phyloP scores from a whole-genome alignment of 2,329 filamentous ascomycete genomes.

The Paraconiothyrium brasiliense region DNA sequence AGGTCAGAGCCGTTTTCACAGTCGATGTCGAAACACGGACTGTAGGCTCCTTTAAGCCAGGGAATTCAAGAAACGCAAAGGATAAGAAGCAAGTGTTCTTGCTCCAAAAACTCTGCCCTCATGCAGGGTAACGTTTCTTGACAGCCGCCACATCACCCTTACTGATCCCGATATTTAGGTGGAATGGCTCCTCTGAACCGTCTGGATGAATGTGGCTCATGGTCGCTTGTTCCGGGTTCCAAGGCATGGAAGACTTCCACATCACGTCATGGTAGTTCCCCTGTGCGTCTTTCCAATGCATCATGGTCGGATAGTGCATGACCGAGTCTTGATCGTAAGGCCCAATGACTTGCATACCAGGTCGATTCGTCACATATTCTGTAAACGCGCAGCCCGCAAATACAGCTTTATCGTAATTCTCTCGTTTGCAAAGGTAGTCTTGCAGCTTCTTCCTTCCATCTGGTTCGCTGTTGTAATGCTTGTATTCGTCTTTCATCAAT shows the following conservation, averaged over 20 bases:
- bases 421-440: neutral
- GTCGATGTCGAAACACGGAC: too few species aligned
- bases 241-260: too few species aligned
- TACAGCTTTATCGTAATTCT: neutral
- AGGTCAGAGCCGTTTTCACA: too few species aligned
- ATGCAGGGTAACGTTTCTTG: neutral
- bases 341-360: neutral
- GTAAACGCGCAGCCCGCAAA: neutral
- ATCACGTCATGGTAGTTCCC: too few species aligned
- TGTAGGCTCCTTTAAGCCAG: too few species aligned
- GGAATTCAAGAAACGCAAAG: too few species aligned
- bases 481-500: neutral
- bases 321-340: conserved; percentile 1
- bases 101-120: too few species aligned
- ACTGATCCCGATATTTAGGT: neutral
- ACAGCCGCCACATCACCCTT: neutral
- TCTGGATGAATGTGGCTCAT: too few species aligned
- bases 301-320: neutral
- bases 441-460: neutral
- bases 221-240: too few species aligned
- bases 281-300: too few species aligned
- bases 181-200: too few species aligned
- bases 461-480: neutral
- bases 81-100: too few species aligned
- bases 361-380: neutral